These are phyloP conservation scores for Kazachstania bromeliacearum DNA, from an alignment of 805 yeast genomes.

Conservation along the genomic window DNA sequence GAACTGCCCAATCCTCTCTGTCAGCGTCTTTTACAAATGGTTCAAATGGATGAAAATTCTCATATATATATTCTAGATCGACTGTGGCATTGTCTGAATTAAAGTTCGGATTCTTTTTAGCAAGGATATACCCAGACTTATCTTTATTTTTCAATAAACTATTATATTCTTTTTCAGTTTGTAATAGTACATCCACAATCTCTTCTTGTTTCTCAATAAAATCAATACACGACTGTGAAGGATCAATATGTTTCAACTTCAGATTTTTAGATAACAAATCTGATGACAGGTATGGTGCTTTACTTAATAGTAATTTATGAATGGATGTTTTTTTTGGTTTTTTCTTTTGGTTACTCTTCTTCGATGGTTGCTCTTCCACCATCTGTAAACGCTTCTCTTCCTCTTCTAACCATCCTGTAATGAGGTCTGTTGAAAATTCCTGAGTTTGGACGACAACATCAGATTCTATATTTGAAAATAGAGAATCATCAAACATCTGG, in stretches of 20 bases:
- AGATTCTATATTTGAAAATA: constrained; percentile 29
- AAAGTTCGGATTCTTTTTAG: constrained; percentile 47
- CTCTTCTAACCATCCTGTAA: constrained; percentile 23
- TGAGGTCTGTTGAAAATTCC: constrained; percentile 10
- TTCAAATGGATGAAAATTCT: constrained; percentile 61
- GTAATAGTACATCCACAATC: constrained; percentile 37
- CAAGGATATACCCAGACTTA: constrained; percentile 52
- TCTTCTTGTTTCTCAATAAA: constrained; percentile 21
- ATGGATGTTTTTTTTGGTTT: constrained; percentile 40
- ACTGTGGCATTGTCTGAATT: constrained; percentile 33
- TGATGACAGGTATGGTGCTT: constrained; percentile 66
- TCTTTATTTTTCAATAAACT: constrained; percentile 30
- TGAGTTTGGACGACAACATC: constrained; percentile 9
- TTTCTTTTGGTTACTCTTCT: too few relatives aligned
- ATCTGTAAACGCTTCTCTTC: constrained; percentile 11
- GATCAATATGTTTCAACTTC: constrained; percentile 36
- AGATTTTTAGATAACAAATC: constrained; percentile 62
- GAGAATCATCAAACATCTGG: constrained; percentile 44
- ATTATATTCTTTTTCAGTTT: constrained; percentile 38
- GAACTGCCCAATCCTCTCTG: constrained; percentile 28
- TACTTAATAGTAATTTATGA: constrained; percentile 58
- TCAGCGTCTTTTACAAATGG: constrained; percentile 38
- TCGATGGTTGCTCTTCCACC: background rate
- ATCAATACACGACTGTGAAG: constrained; percentile 32
- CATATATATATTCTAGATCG: constrained; percentile 43